phyloP scores from a whole-genome alignment of 345 rosid species.

The Chamaenerion angustifolium region DNA sequence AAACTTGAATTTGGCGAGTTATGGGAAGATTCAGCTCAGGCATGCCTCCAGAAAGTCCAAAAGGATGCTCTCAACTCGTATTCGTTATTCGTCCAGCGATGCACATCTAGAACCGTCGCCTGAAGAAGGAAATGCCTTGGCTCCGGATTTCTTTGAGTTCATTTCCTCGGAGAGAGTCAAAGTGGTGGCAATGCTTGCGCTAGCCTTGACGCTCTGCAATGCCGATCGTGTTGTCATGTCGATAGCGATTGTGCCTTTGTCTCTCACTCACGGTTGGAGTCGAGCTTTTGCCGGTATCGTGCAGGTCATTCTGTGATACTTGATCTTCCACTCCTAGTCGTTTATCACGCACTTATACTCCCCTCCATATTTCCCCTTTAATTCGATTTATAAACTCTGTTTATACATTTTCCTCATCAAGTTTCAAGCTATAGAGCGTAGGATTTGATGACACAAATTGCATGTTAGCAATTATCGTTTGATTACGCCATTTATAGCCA shows the following conservation, averaged over 20 bases:
- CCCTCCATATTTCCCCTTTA: too few relatives aligned
- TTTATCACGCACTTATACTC: not conserved
- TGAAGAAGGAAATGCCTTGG: constrained; percentile 14
- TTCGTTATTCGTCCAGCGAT: constrained; percentile 34
- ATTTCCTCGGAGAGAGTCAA: constrained; percentile 90
- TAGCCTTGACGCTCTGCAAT: constrained; percentile 75
- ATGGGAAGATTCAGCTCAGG: constrained; percentile 8
- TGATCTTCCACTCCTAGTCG: not conserved
- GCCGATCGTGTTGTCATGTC: constrained; percentile 95
- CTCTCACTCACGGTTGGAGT: constrained; percentile 85
- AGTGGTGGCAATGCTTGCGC: constrained; percentile 84
- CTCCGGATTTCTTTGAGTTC: constrained; percentile 54
- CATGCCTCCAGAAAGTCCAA: constrained; percentile 8
- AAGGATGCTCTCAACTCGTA: constrained; percentile 14
- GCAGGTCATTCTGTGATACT: constrained; percentile 35
- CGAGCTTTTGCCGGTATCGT: constrained; percentile 93
- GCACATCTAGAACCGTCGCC: constrained; percentile 22
- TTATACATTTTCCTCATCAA: too few relatives aligned
- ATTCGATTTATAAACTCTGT: too few relatives aligned
- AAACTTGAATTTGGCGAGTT: constrained; percentile 6
- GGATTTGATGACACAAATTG: too few relatives aligned
- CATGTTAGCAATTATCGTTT: too few relatives aligned
- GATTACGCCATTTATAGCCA: too few relatives aligned
- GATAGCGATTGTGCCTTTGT: constrained; percentile 81
- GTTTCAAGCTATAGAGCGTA: too few relatives aligned